phyloP scores from a whole-genome alignment of 2,329 filamentous ascomycete genomes.

The Knufia petricola region DNA sequence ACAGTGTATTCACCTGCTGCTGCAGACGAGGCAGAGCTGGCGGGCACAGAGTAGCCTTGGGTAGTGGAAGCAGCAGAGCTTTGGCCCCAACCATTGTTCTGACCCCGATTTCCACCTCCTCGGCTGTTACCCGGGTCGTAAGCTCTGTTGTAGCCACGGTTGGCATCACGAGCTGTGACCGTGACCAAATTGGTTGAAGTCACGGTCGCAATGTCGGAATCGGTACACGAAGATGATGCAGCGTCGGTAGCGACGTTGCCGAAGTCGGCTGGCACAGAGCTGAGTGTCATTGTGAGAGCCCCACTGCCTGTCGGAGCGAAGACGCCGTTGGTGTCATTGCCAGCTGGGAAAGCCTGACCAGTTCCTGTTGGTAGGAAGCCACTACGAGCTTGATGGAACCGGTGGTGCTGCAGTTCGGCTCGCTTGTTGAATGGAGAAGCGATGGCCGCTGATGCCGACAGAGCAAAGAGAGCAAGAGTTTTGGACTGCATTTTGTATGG shows the following conservation, averaged over 20 bases:
- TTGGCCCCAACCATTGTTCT: no score
- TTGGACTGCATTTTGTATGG: conserved; percentile 21
- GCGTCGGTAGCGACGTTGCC: conserved; percentile 11
- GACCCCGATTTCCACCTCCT: no score
- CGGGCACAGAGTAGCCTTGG: neutral
- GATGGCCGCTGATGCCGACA: conserved; percentile 18
- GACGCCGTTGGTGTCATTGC: conserved; percentile 13
- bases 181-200: conserved; percentile 23
- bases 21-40: conserved; percentile 8
- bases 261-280: neutral
- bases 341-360: conserved; percentile 1
- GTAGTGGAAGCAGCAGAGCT: neutral
- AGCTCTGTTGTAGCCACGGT: neutral
- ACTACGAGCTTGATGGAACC: conserved; percentile 6
- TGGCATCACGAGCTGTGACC: conserved; percentile 20
- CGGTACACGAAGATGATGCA: conserved; percentile 12
- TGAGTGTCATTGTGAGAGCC: no score
- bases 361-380: conserved; percentile 11
- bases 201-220: conserved; percentile 20
- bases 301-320: conserved; percentile 8
- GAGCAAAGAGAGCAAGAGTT: conserved; percentile 17
- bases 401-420: conserved; percentile 10
- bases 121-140: neutral
- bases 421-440: conserved; percentile 18
- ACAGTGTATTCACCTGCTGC: conserved; percentile 15